Percentiles rank a stretch among this genome's conserved stretches.
These are phyloP conservation scores for Coniochaeta prunicola DNA, from an alignment of 2,329 filamentous ascomycete genomes.

Conservation along the genomic window DNA sequence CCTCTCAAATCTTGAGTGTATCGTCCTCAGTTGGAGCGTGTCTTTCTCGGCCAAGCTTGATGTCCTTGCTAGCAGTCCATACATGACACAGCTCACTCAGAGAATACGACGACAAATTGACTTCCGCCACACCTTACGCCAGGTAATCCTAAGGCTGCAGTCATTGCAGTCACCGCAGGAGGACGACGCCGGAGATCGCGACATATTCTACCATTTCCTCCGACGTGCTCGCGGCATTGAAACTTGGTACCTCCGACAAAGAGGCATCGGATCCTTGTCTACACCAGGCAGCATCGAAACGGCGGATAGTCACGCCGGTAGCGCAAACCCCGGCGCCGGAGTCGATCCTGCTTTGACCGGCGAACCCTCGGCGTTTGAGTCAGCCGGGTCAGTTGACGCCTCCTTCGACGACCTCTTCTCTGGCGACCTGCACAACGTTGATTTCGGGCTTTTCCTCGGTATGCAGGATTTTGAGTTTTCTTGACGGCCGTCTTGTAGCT, in stretches of 20 bases:
- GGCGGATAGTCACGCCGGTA: background rate
- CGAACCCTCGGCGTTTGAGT: background rate
- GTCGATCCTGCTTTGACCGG: no score
- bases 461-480: background rate
- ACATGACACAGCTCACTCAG: constrained; percentile 15
- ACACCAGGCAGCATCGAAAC: background rate
- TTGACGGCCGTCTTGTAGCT: background rate
- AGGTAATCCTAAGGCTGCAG: constrained; percentile 20
- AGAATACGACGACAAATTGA: constrained; percentile 22
- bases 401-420: background rate
- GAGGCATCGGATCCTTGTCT: background rate
- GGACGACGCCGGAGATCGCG: constrained; percentile 9
- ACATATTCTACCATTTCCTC: constrained; percentile 17
- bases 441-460: background rate
- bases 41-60: constrained; percentile 22
- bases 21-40: constrained; percentile 22
- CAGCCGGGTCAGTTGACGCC: background rate
- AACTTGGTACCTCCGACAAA: constrained; percentile 15
- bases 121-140: constrained; percentile 19
- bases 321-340: background rate
- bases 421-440: background rate
- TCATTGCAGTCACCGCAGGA: constrained; percentile 8
- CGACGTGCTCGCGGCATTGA: constrained; percentile 8
- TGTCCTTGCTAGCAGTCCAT: constrained; percentile 18
- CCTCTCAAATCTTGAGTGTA: constrained; percentile 23